These are phyloP conservation scores for Allomyces macrogynus DNA, from an alignment of 192 early-diverging fungal species.

Conservation along the genomic window DNA sequence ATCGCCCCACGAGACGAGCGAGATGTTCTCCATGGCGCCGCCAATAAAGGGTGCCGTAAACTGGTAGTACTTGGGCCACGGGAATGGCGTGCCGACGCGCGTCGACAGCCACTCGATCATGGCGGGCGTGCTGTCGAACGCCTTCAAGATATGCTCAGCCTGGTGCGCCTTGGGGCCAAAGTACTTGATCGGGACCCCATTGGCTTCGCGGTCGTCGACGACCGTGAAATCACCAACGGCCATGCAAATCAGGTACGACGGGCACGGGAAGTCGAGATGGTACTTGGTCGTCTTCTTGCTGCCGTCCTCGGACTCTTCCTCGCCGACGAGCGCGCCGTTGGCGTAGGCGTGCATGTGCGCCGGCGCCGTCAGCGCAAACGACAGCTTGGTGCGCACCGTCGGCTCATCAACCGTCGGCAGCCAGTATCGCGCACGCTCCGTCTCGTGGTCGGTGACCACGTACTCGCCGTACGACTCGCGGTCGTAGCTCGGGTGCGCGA, in stretches of 20 bases:
- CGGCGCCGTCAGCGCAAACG: too few species aligned
- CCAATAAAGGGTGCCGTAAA: constrained; percentile 12
- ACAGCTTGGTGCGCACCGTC: too few species aligned
- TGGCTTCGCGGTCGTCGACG: constrained; percentile 19
- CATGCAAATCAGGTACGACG: constrained; percentile 26
- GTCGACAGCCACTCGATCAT: constrained; percentile 29
- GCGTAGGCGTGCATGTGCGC: too few species aligned
- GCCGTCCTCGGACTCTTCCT: too few species aligned
- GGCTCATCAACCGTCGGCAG: too few species aligned
- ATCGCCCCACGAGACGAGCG: constrained; percentile 25
- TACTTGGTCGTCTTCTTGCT: too few species aligned
- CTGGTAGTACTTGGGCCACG: constrained; percentile 34
- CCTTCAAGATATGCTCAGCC: constrained; percentile 15
- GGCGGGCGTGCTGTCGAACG: constrained; percentile 19
- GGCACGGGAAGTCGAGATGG: too few species aligned
- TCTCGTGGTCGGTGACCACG: too few species aligned
- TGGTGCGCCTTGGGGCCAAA: constrained; percentile 16
- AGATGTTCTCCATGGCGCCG: constrained; percentile 38
- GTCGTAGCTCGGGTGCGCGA: too few species aligned
- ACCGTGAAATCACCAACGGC: constrained; percentile 25
- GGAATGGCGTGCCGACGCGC: constrained; percentile 19
- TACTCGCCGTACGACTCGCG: too few species aligned
- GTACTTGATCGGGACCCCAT: constrained; percentile 24
- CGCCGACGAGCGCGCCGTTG: too few species aligned
- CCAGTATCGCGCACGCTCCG: too few species aligned